Percentiles rank a stretch among this genome's conserved stretches.
Evolutionary conservation across 805 yeast species (phyloP).

Genomic region (Groenewaldozyma tartarivorans): DNA sequence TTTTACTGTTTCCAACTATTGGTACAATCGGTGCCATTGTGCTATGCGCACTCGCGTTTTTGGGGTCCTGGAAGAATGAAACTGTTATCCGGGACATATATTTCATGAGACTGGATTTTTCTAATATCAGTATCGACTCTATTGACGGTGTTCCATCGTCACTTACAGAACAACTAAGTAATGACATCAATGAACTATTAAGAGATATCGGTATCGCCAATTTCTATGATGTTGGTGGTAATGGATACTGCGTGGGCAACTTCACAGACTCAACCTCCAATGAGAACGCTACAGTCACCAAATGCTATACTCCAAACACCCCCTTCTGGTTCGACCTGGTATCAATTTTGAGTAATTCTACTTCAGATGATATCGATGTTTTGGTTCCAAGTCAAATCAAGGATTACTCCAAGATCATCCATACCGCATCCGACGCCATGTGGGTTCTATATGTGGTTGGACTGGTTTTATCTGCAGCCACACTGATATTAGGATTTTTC

Average conservation of each 20-base stretch:
- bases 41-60: conserved; percentile 40
- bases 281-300: conserved; percentile 27
- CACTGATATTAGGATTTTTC: conserved; percentile 32
- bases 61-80: conserved; percentile 40
- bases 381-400: conserved; percentile 47
- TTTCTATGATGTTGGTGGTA: conserved; percentile 46
- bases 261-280: neutral
- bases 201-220: conserved; percentile 34
- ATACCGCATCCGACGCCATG: conserved; percentile 45
- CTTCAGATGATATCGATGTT: conserved; percentile 24
- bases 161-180: conserved; percentile 10
- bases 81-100: conserved; percentile 37
- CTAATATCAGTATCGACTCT: conserved; percentile 23
- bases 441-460: conserved; percentile 46
- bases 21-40: conserved; percentile 34
- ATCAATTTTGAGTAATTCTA: conserved; percentile 22
- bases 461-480: conserved; percentile 33
- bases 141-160: conserved; percentile 13
- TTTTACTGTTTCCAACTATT: conserved; percentile 26
- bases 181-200: conserved; percentile 12
- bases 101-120: conserved; percentile 38
- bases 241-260: conserved; percentile 54
- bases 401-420: conserved; percentile 36
- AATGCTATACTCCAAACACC: conserved; percentile 46
- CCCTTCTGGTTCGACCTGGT: conserved; percentile 52